Percentiles rank a stretch among this genome's conserved stretches.
These are phyloP conservation scores for Curvularia verruculosa DNA, from an alignment of 2,329 filamentous ascomycete species.

Conservation along the genomic window DNA sequence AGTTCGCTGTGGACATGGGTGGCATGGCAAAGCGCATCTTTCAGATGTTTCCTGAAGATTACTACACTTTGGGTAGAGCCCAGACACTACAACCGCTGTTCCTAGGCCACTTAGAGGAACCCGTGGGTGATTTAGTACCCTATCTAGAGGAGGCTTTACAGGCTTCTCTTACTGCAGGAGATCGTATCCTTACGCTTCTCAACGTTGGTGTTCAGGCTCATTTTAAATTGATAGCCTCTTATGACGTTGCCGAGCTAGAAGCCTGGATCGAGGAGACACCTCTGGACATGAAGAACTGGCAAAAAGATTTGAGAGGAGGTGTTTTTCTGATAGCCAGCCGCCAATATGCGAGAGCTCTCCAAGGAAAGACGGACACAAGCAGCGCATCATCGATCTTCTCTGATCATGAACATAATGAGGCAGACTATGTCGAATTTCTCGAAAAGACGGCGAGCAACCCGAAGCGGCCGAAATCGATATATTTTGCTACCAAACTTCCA, in stretches of 20 bases:
- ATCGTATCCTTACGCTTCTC: slow-evolving; percentile 73
- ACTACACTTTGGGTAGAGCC: slow-evolving; percentile 69
- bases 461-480: slow-evolving; percentile 69
- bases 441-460: slow-evolving; percentile 61
- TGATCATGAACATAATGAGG: slow-evolving; percentile 69
- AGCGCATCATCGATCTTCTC: slow-evolving; percentile 65
- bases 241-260: slow-evolving; percentile 72
- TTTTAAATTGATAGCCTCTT: slow-evolving; percentile 71
- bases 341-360: slow-evolving; percentile 71
- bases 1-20: slow-evolving; percentile 70
- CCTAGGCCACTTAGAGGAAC: slow-evolving; percentile 70
- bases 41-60: slow-evolving; percentile 60
- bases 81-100: slow-evolving; percentile 73
- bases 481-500: slow-evolving; percentile 62
- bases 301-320: slow-evolving; percentile 72
- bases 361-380: slow-evolving; percentile 70
- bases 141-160: slow-evolving; percentile 70
- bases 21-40: slow-evolving; percentile 68
- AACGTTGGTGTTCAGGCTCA: slow-evolving; percentile 71
- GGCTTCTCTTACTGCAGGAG: slow-evolving; percentile 68
- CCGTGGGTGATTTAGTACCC: slow-evolving; percentile 63
- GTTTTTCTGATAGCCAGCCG: slow-evolving; percentile 69
- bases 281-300: slow-evolving; percentile 75
- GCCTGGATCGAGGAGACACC: slow-evolving; percentile 73
- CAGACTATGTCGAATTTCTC: slow-evolving; percentile 60